Conservation (phyloP, 495 filamentous ascomycete genomes). For the Lasiosphaeria hispida region DNA sequence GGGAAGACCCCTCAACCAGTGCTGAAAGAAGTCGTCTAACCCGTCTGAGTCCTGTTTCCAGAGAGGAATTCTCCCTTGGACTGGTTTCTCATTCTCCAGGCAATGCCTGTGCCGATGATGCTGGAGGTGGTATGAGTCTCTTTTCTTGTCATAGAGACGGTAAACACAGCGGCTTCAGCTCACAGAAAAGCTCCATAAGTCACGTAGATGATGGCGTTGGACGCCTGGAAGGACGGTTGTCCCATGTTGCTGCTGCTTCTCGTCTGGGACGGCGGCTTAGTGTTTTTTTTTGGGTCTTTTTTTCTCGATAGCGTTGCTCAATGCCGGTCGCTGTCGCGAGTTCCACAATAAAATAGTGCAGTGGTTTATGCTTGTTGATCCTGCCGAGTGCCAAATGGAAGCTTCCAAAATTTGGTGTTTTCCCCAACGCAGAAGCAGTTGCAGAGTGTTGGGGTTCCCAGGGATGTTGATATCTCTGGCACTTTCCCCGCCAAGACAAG, state of each 20-base stretch:
- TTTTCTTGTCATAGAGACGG: neutral
- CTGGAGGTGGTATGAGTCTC: slow-evolving; percentile 36
- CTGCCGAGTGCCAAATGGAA: too few species aligned
- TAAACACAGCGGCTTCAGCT: slow-evolving; percentile 16
- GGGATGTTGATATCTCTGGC: too few species aligned
- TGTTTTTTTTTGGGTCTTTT: too few species aligned
- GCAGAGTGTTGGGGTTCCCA: too few species aligned
- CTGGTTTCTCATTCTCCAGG: slow-evolving; percentile 67
- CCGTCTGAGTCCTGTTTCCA: slow-evolving; percentile 71
- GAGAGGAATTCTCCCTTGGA: slow-evolving; percentile 66
- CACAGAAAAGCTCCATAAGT: slow-evolving; percentile 73
- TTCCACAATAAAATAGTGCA: too few species aligned
- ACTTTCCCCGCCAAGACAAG: too few species aligned
- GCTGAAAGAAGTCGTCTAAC: slow-evolving; percentile 43
- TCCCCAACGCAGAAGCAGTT: too few species aligned
- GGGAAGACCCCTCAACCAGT: neutral
- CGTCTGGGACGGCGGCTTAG: too few species aligned
- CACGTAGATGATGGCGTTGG: slow-evolving; percentile 72
- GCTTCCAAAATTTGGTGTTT: too few species aligned
- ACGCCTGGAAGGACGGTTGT: slow-evolving; percentile 64
- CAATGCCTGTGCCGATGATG: slow-evolving; percentile 60
- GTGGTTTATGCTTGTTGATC: too few species aligned
- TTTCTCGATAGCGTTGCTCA: neutral
- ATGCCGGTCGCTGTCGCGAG: too few species aligned
- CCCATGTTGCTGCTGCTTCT: slow-evolving; percentile 49